Evolutionary conservation across 345 rosid species (phyloP), one percentile per base, ranked within the genome.

Genomic region (Pistacia integerrima): DNA sequence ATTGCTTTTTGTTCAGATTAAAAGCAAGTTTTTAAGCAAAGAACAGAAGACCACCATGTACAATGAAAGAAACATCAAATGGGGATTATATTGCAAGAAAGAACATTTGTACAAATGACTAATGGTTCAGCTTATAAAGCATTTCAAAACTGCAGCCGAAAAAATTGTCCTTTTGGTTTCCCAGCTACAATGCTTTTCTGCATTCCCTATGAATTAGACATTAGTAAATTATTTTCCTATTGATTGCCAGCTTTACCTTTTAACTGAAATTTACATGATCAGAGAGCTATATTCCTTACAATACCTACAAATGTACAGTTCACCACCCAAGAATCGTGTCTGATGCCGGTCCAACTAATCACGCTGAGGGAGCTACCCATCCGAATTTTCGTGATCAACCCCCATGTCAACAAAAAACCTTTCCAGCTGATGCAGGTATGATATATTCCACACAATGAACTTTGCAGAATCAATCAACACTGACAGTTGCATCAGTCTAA

Each of bases 291-390:
- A 81, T 82, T 80, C 44, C 72, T 82, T 78, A 79, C 84, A 77
- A 83, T 86, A 87, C 84, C 91, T 89, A 89, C 93, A 86, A 83
- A 86, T 89, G 75, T 87, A 87, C 90, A 87, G 44, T 64, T 79
- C 72, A 78, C 60, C 81, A 36, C 76, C 74, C 56, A 78, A 46
- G 61, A 74, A 76, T 72, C 78, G 66, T 76, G 62, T 64, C 17
- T 8, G 30, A 60, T 75, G 72, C 72, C 41, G n/a, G 78, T 73
- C 74, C 55, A 17, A 35, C 20, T 57, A 55, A 20, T 68, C 33
- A 5, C 59, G 64, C 72, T 8, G 18, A 16, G 63, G 52, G 7
- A 57, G 69, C 71, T 67, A 59, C 76, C 58, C 49, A 36, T 67
- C 56, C 38, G 22, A 41, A 13, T 38, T 55, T 67, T 9, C 35